Evolutionary conservation across 352 stramenopile genomes (phyloP), one percentile per base, ranked within the genome.

Genomic region (Globisporangium yorkense): DNA sequence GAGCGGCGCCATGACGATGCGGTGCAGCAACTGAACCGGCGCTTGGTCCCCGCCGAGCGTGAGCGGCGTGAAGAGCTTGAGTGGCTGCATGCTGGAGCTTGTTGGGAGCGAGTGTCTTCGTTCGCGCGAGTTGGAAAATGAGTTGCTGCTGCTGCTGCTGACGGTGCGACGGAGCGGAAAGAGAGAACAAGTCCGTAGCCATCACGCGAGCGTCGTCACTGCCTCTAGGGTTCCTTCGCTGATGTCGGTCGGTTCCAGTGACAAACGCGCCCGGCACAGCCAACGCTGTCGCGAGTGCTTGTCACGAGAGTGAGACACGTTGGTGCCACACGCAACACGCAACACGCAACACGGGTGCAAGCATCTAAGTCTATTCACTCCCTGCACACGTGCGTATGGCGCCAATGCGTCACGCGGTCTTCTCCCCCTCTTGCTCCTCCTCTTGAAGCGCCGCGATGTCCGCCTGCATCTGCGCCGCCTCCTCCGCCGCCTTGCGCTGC

Each of bases 1-100:
- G 15, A 87, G 62, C 16, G 81, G 81, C n/a, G 80, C 81, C 71
- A 90, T 80, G 29, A 87, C 66, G 24, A 91, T 63, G 49, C 80
- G 77, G 51, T 91, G 75, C 33, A 59, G 51, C 43, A 90, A 59
- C 7, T 72, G 54, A 18, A 87, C 27, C 10, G 62, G 70, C 13
- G 68, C 65, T 39, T 51, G 62, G 24, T 67, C 70, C 56, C 68
- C 73, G 55, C 75, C 75, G 27, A 86, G 62, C 16, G 50, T 67
- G 3, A 87, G 51, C 7, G 73, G 66, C 5, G 70, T 68, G 63
- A 83, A 81, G 53, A 87, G 68, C 69, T 74, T 77, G 53, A 63
- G 40, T 20, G 40, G 40, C 15, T 21, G 13, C 15, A 46, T 20
- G 15, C 15, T 46, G 15, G 40, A 6, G 40, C 9, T 37, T 37